Conservation (phyloP, 164 flowering plant genomes). For the Macadamia integrifolia region DNA sequence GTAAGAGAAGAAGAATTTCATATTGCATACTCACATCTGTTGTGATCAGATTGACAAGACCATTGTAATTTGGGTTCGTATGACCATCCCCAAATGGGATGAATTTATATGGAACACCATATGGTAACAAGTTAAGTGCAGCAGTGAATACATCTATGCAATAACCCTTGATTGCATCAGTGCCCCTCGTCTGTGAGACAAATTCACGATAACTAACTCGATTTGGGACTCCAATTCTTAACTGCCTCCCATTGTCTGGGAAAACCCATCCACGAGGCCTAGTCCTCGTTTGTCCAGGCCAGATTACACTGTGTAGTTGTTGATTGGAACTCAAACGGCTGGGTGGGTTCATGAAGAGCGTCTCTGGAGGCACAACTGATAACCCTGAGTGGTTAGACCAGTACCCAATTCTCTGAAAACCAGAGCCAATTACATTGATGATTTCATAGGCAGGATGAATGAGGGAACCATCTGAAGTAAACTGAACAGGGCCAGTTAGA, state of each 20-base stretch:
- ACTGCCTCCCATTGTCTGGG: not conserved
- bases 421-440: constrained; percentile 10
- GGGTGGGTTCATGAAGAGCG: constrained; percentile 2
- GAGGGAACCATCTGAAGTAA: constrained; percentile 20
- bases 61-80: not conserved
- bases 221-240: constrained; percentile 10
- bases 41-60: constrained; percentile 2
- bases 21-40: not conserved
- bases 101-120: constrained; percentile 7
- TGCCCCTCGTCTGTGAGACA: not conserved
- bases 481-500: constrained; percentile 19
- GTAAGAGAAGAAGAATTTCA: too few species aligned
- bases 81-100: constrained; percentile 7
- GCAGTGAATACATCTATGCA: constrained; percentile 13
- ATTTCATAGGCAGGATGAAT: constrained; percentile 26
- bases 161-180: not conserved
- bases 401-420: not conserved
- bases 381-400: constrained; percentile 9
- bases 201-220: constrained; percentile 1
- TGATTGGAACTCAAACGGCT: not conserved
- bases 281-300: constrained; percentile 4
- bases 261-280: constrained; percentile 7
- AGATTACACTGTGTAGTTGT: not conserved
- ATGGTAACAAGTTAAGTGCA: constrained; percentile 7
- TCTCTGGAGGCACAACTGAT: constrained; percentile 5